Conservation (phyloP, 495 filamentous ascomycete species). For the Aspergillus heteromorphus region DNA sequence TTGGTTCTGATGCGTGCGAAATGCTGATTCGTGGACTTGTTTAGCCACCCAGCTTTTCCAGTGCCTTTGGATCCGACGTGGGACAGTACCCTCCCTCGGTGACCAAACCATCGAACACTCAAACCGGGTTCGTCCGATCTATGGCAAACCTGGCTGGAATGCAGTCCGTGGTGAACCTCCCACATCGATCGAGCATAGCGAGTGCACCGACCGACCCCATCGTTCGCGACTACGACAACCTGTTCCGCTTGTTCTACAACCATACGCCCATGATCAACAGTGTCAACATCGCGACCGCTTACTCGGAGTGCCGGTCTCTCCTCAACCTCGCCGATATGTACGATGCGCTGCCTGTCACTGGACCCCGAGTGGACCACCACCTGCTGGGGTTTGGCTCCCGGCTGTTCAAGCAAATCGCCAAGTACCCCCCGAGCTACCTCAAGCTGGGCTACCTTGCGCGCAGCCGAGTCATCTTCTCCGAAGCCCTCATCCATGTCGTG, state of each 20-base stretch:
- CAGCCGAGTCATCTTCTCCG: conserved; percentile 80
- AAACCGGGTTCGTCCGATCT: conserved; percentile 73
- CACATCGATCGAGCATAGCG: conserved; percentile 24
- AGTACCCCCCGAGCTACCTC: conserved; percentile 87
- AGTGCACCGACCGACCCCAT: conserved; percentile 58
- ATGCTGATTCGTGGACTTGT: background rate
- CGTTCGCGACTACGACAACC: conserved; percentile 85
- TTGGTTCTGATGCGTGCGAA: background rate
- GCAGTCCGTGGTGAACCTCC: conserved; percentile 46
- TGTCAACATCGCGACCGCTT: conserved; percentile 82
- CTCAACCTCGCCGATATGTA: conserved; percentile 84
- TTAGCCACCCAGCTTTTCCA: conserved; percentile 40
- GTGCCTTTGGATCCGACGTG: conserved; percentile 44
- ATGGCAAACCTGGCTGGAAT: conserved; percentile 68
- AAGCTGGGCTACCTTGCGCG: conserved; percentile 82
- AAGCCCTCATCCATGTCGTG: conserved; percentile 86
- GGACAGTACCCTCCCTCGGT: conserved; percentile 47
- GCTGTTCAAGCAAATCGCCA: conserved; percentile 89
- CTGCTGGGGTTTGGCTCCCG: conserved; percentile 82
- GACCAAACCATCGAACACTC: conserved; percentile 45
- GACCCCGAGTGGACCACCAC: conserved; percentile 88
- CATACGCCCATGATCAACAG: conserved; percentile 73
- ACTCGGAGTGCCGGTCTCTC: conserved; percentile 85
- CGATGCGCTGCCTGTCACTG: conserved; percentile 81
- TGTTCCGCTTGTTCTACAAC: conserved; percentile 92